Percentiles rank a stretch among this genome's conserved stretches.
Conservation (phyloP, 1,139 yeast genomes). For the Lodderomyces oxycetoniae region DNA sequence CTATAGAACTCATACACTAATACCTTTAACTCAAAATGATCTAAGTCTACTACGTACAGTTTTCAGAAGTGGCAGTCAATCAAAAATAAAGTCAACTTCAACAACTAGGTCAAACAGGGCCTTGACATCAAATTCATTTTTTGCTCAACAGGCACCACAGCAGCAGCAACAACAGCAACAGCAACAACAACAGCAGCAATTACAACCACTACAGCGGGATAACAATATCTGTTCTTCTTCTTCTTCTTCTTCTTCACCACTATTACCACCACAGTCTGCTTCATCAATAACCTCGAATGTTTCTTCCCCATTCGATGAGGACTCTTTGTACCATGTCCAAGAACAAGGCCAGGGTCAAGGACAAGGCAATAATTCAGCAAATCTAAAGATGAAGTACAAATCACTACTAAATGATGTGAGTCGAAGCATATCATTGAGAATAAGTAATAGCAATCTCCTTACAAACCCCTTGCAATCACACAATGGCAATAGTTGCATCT, state of each 20-base stretch:
- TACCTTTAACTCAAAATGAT: constrained; percentile 38
- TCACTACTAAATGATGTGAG: constrained; percentile 40
- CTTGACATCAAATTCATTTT: no score
- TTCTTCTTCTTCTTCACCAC: not conserved
- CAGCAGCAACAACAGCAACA: not conserved
- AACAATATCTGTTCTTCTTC: not conserved
- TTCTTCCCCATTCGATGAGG: no score
- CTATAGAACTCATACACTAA: constrained; percentile 36
- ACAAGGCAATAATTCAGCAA: constrained; percentile 1
- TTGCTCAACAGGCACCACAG: not conserved
- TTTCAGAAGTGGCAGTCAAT: constrained; percentile 9
- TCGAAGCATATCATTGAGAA: constrained; percentile 20
- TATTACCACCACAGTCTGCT: not conserved
- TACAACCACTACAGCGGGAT: no score
- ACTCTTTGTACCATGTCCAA: no score
- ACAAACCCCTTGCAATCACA: constrained; percentile 6
- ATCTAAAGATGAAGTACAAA: constrained; percentile 41
- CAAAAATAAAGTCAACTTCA: constrained; percentile 1
- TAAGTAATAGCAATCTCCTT: constrained; percentile 17
- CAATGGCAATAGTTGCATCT: not conserved
- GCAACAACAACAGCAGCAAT: not conserved
- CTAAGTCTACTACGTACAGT: constrained; percentile 14
- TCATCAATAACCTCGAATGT: no score
- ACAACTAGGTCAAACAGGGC: not conserved
- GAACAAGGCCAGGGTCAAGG: not conserved